Percentiles rank a stretch among this genome's conserved stretches.
Conservation (phyloP, 2,329 filamentous ascomycete genomes). For the Aspergillus aculeatus region DNA sequence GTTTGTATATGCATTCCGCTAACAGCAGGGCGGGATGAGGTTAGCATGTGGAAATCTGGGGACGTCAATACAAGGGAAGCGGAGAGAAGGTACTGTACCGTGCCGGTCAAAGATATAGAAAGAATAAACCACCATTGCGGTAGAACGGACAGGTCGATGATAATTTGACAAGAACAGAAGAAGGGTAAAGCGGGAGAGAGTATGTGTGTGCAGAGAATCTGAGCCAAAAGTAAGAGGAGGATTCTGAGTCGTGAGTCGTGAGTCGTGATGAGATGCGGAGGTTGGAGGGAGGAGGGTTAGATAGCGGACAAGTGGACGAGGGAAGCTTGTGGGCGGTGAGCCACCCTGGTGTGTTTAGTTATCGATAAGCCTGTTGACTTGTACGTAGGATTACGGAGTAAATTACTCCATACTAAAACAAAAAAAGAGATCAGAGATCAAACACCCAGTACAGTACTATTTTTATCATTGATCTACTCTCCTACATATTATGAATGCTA, state of each 20-base stretch:
- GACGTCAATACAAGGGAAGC: not conserved
- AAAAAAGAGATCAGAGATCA: no score
- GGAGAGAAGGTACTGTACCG: constrained; percentile 57
- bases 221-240: no score
- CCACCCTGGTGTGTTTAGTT: not conserved
- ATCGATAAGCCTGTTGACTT: constrained; percentile 1
- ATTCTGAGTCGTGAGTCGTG: no score
- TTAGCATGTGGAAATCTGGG: constrained; percentile 1
- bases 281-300: not conserved
- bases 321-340: constrained; percentile 19
- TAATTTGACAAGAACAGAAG: not conserved
- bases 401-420: no score
- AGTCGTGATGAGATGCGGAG: not conserved
- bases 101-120: constrained; percentile 99
- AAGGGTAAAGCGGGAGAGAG: no score
- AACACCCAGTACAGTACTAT: no score
- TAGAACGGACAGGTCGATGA: constrained; percentile 9
- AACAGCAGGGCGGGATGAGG: not conserved
- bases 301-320: constrained; percentile 4
- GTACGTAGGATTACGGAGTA: no score
- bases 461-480: no score
- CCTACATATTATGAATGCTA: no score
- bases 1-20: constrained; percentile 98
- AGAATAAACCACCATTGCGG: constrained; percentile 84
- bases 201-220: no score